These are phyloP conservation scores for Erodium maritimum DNA, from an alignment of 345 rosid genomes.

Conservation along the genomic window DNA sequence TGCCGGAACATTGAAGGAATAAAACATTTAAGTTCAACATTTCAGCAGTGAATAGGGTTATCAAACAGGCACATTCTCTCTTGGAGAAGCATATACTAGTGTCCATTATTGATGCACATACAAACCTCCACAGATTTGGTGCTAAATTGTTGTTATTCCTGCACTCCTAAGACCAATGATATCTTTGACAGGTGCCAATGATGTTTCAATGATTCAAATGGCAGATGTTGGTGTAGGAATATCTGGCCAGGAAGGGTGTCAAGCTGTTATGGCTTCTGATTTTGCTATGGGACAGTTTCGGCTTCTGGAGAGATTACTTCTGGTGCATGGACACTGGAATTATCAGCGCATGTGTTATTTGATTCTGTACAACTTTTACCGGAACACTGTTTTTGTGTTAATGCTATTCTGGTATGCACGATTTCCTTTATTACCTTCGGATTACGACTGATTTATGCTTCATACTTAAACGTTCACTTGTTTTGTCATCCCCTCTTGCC, in stretches of 20 bases:
- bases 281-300: constrained; percentile 81
- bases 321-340: constrained; percentile 88
- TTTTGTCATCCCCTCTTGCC: not conserved
- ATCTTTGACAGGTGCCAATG: constrained; percentile 55
- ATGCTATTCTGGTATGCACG: constrained; percentile 53
- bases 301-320: constrained; percentile 52
- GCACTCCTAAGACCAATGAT: constrained; percentile 12
- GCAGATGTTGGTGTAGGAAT: constrained; percentile 86
- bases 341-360: constrained; percentile 69
- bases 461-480: not conserved
- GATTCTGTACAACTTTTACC: constrained; percentile 73
- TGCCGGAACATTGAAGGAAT: no score
- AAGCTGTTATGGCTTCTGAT: constrained; percentile 85
- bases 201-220: constrained; percentile 92
- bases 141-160: no score
- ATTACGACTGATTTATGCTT: not conserved
- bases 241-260: constrained; percentile 87
- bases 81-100: no score
- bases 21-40: no score
- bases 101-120: no score
- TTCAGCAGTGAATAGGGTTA: no score
- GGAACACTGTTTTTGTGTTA: constrained; percentile 71
- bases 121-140: no score
- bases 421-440: not conserved
- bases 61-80: no score